Conservation (phyloP, 192 early-diverging fungal species). For the Coemansia guatemalensis region DNA sequence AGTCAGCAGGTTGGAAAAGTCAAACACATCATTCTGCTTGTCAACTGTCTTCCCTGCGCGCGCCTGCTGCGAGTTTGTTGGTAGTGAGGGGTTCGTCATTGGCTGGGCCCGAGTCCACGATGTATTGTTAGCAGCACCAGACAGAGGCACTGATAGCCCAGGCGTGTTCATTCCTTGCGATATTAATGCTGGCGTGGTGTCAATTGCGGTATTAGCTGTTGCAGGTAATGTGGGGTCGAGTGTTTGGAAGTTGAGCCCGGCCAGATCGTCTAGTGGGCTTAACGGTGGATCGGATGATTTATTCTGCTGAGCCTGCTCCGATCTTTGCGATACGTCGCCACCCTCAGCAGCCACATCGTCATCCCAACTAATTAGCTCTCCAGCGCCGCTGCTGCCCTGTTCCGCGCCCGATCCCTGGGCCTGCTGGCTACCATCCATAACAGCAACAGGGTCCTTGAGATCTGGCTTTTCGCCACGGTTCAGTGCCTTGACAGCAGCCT, state of each 20-base stretch:
- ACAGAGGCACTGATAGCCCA: slow-evolving; percentile 16
- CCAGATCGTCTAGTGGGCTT: slow-evolving; percentile 39
- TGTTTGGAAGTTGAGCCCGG: slow-evolving; percentile 34
- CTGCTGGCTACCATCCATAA: neutral
- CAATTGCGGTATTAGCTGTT: neutral
- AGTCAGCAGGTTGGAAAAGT: slow-evolving; percentile 46
- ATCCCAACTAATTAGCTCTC: slow-evolving; percentile 41
- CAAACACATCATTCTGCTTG: slow-evolving; percentile 44
- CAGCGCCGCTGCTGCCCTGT: neutral
- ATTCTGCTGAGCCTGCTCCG: neutral
- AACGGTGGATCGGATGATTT: neutral
- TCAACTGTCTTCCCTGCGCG: slow-evolving; percentile 18
- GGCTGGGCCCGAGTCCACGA: slow-evolving; percentile 15
- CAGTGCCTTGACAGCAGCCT: slow-evolving; percentile 33
- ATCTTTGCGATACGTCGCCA: neutral
- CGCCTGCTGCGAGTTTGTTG: slow-evolving; percentile 39
- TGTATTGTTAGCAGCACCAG: slow-evolving; percentile 1
- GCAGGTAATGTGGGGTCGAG: neutral
- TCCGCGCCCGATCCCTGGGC: neutral
- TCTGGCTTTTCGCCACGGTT: slow-evolving; percentile 32
- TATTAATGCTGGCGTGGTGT: slow-evolving; percentile 2
- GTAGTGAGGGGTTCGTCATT: slow-evolving; percentile 50
- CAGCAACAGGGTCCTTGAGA: neutral
- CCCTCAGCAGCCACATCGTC: slow-evolving; percentile 9
- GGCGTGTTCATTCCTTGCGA: slow-evolving; percentile 26